Base-by-base conservation (phyloP, 176 grass and related monocot genomes). In the Cymbopogon citratus region DNA sequence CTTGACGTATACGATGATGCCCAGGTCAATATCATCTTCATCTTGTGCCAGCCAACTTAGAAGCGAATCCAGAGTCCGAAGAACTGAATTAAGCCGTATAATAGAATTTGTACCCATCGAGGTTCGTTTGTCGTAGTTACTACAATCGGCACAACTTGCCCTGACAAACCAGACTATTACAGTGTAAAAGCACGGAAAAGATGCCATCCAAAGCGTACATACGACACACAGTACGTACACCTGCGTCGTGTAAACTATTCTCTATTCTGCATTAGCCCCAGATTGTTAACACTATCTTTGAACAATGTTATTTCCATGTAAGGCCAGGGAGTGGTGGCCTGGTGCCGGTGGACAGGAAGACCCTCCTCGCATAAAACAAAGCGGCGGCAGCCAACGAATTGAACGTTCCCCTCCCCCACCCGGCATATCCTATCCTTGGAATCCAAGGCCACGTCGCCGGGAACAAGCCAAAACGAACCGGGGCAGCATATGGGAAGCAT, bases 401-500 rank as follows among this genome's bases (percentile, higher is more conserved):
- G n/a, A 71, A 15, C 7, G 51, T 6, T 21, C 12, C 64, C 7
- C 41, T 23, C 46, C 77, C 54, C 82, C 67, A 26, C 45, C 82
- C 72, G 33, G 80, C 85, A 78, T 80, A 80, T 76, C 52, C 82
- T 40, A 63, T 69, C 68, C 80, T 60, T 78, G 71, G 90, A 80
- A 88, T 90, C 90, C 74, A 84, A 90, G 69, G 70, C 28, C 69
- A 13, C 51, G 81, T 40, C 63, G 81, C 29, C 63, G 31, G 80
- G 74, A 88, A 84, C 68, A 49, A 46, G 78, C 87, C 87, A 89
- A 89, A 73, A 46, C 41, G 72, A 76, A 80, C 63, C 46, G n/a
- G 19, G 12, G 85, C 73, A 71, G 71, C 72, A 88, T 79, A 46
- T 43, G 35, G 27, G 48, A 73, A 51, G 43, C 83, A 79, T 66